Base-by-base conservation (phyloP, 2,329 filamentous ascomycete species). In the Fusarium duplospermum region DNA sequence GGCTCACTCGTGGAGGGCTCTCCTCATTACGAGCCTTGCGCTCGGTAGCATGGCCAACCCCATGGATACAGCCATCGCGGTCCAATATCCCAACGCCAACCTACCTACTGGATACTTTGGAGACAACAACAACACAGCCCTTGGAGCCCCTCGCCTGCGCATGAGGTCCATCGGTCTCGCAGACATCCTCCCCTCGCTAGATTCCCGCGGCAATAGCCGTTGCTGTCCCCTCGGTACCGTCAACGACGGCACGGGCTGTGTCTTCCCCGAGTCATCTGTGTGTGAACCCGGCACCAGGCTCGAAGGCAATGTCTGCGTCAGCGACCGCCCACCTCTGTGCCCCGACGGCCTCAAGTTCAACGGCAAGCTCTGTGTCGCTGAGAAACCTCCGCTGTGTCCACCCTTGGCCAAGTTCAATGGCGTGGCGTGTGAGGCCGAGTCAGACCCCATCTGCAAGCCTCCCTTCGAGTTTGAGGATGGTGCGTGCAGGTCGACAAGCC, bases 241-340 rank as follows among this genome's bases (percentile, higher is more conserved):
- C 27, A 72, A 72, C n/a, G 69, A 72, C 10, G 57, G 69, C 1
- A 72, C 61, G 6, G 69, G 66, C 22, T 72, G 70, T 22, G 69
- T 72, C 8, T 72, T 72, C n/a, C 70, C 70, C 10, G n/a, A 72
- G 18, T 72, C 69, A 4, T 72, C 65, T 2, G 69, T 72, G 1
- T 72, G 66, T 4, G 54, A 65, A n/a, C 45, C 64, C 18, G 70
- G 62, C 1, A 72, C 69, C 2, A 35, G 62, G 14, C 70, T 72
- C 11, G 57, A 70, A n/a, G 69, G 66, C 5, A 72, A 72, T 22
- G 61, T 52, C 24, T 72, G 70, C 4, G 68, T 72, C n/a, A 61
- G 66, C 22, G 63, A 45, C 22, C 56, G 35, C 6, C 50, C 33
- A 3, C 69, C 67, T 2, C 13, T 27, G 31, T 71, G 67, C 10